phyloP scores from a whole-genome alignment of 768 basidiomycete genomes.

The Favolaschia claudopus region DNA sequence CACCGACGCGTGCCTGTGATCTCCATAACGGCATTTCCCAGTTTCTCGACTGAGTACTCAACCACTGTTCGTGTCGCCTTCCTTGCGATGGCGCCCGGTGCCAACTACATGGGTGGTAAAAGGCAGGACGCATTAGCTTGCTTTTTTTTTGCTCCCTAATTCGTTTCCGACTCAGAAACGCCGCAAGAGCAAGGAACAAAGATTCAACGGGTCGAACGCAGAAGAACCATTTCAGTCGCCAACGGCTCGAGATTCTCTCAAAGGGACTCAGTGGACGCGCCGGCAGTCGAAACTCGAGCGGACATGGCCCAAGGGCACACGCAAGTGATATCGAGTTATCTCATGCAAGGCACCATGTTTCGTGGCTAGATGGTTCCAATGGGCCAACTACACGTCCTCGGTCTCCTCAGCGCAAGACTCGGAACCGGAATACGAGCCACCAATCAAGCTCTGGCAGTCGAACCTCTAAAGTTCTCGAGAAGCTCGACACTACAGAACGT shows the following conservation, averaged over 20 bases:
- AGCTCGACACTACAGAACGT: conserved; percentile 54
- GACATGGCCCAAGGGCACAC: conserved; percentile 6
- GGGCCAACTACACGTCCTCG: background rate
- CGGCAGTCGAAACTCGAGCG: conserved; percentile 12
- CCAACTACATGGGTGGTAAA: conserved; percentile 82
- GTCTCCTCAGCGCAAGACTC: background rate
- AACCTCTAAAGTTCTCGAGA: conserved; percentile 47
- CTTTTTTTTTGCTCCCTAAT: background rate
- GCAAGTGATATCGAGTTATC: conserved; percentile 29
- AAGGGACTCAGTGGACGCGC: conserved; percentile 42
- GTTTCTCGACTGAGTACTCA: background rate
- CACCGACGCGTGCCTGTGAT: no score
- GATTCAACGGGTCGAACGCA: conserved; percentile 63
- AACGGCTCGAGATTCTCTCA: conserved; percentile 61
- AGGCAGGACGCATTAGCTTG: conserved; percentile 46
- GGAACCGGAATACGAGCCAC: conserved; percentile 1
- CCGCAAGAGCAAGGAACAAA: conserved; percentile 62
- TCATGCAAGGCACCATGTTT: conserved; percentile 24
- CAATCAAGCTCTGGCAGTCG: conserved; percentile 33
- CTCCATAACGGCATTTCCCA: background rate
- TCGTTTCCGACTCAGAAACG: conserved; percentile 51
- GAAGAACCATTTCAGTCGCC: conserved; percentile 66
- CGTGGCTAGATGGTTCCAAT: background rate
- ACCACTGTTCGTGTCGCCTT: background rate
- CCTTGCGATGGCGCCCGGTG: conserved; percentile 54